Evolutionary conservation across 2,329 filamentous ascomycete genomes (phyloP).

Genomic region (Neurospora crassa): DNA sequence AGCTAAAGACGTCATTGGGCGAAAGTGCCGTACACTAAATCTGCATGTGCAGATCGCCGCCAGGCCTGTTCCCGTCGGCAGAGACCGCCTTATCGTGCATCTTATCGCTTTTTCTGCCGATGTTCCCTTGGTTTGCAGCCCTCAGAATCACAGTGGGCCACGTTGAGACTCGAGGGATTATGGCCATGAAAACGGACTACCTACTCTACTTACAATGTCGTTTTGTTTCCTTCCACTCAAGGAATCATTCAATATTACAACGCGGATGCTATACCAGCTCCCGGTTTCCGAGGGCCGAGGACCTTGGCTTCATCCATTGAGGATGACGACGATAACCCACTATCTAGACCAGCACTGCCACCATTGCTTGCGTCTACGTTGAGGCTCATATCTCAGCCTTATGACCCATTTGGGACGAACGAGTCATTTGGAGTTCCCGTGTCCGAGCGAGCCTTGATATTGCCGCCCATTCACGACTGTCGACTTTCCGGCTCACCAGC

Average conservation of each 20-base stretch:
- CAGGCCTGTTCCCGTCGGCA: not conserved
- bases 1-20: slow-evolving; percentile 1
- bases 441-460: not conserved
- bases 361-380: not conserved
- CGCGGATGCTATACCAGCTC: not conserved
- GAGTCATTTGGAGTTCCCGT: not conserved
- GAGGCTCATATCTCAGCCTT: not conserved
- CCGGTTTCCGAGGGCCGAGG: not conserved
- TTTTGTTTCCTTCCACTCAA: not conserved
- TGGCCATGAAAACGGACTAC: not conserved
- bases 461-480: not conserved
- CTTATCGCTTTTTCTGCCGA: not conserved
- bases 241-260: not conserved
- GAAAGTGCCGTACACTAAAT: not conserved
- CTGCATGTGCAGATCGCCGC: not conserved
- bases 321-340: not conserved
- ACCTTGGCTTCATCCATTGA: not conserved
- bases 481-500: not conserved
- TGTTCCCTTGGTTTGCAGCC: not conserved
- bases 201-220: no score
- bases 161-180: not conserved
- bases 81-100: not conserved
- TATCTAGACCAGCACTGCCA: not conserved
- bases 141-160: not conserved
- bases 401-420: not conserved